A percentile compares a stretch with the other conserved stretches of the same genome.
Conservation (phyloP, 2,329 filamentous ascomycete species). For the Fusarium sp. region DNA sequence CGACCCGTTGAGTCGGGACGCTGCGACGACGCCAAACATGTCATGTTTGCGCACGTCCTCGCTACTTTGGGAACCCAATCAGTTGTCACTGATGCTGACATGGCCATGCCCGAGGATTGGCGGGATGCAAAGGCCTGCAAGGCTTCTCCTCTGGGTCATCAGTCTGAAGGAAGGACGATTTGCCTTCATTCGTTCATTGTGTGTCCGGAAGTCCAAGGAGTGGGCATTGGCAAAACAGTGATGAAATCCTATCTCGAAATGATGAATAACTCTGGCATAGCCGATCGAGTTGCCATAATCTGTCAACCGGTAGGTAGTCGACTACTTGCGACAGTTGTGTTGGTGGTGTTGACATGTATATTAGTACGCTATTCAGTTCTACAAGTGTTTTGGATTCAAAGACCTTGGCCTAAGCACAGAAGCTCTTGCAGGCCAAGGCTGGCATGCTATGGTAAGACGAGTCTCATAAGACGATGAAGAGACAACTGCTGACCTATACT, state of each 20-base stretch:
- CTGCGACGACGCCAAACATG: slow-evolving; percentile 54
- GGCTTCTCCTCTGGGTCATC: slow-evolving; percentile 71
- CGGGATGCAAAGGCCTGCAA: slow-evolving; percentile 58
- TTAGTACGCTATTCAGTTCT: slow-evolving; percentile 77
- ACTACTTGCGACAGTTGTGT: background rate
- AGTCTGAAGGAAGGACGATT: slow-evolving; percentile 78
- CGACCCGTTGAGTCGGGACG: slow-evolving; percentile 67
- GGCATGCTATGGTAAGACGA: slow-evolving; percentile 80
- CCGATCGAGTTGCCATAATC: slow-evolving; percentile 80
- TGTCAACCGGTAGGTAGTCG: slow-evolving; percentile 76
- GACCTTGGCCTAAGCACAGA: slow-evolving; percentile 76
- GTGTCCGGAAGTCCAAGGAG: slow-evolving; percentile 78
- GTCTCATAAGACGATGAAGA: background rate
- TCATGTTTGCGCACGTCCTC: slow-evolving; percentile 83
- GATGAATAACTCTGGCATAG: slow-evolving; percentile 76
- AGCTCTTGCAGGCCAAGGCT: slow-evolving; percentile 81
- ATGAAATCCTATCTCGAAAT: slow-evolving; percentile 83
- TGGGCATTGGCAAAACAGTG: slow-evolving; percentile 79
- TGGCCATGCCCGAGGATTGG: slow-evolving; percentile 80
- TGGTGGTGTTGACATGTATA: slow-evolving; percentile 4
- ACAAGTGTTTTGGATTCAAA: slow-evolving; percentile 79
- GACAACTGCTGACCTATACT: slow-evolving; percentile 1
- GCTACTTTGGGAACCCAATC: slow-evolving; percentile 75
- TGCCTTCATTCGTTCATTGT: slow-evolving; percentile 87
- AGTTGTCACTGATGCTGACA: slow-evolving; percentile 79